Conservation (phyloP, 1,284 basidiomycete species). For the Macrocystidia cucumis region DNA sequence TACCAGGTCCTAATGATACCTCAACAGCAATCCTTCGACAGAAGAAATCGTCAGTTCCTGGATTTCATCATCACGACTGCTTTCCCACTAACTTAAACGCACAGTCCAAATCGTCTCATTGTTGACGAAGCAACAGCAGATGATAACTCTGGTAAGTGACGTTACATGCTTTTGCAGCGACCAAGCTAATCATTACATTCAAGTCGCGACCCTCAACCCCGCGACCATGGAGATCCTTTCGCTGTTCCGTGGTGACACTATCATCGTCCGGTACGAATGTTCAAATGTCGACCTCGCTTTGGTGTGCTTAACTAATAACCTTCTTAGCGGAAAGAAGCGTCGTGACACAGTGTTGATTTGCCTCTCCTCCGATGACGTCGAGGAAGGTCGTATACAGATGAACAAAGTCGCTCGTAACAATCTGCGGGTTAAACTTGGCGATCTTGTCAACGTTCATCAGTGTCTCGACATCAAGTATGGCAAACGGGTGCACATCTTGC, state of each 20-base stretch:
- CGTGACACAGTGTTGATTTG: conserved; percentile 95
- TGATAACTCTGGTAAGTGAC: conserved; percentile 78
- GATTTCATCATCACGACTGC: conserved; percentile 9
- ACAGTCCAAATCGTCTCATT: conserved; percentile 88
- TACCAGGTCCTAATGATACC: conserved; percentile 72
- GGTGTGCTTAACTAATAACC: conserved; percentile 8
- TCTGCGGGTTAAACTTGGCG: conserved; percentile 94
- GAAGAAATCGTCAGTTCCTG: conserved; percentile 85
- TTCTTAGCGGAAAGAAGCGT: conserved; percentile 93
- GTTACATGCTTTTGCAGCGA: background rate
- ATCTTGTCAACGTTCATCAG: conserved; percentile 92
- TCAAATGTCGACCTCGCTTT: conserved; percentile 5
- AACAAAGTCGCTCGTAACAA: conserved; percentile 99
- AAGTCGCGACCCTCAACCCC: conserved; percentile 93
- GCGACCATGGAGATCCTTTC: conserved; percentile 94
- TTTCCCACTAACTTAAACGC: conserved; percentile 9
- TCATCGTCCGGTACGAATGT: conserved; percentile 69
- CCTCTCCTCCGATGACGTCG: conserved; percentile 91
- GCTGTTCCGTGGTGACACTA: conserved; percentile 93
- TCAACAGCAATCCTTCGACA: conserved; percentile 92
- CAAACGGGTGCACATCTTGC: conserved; percentile 94
- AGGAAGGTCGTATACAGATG: conserved; percentile 96
- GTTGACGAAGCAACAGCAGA: conserved; percentile 89
- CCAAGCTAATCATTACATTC: conserved; percentile 10
- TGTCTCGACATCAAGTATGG: conserved; percentile 99